phyloP scores from a whole-genome alignment of 2,329 filamentous ascomycete species.

The Phaeosphaeria sp. region DNA sequence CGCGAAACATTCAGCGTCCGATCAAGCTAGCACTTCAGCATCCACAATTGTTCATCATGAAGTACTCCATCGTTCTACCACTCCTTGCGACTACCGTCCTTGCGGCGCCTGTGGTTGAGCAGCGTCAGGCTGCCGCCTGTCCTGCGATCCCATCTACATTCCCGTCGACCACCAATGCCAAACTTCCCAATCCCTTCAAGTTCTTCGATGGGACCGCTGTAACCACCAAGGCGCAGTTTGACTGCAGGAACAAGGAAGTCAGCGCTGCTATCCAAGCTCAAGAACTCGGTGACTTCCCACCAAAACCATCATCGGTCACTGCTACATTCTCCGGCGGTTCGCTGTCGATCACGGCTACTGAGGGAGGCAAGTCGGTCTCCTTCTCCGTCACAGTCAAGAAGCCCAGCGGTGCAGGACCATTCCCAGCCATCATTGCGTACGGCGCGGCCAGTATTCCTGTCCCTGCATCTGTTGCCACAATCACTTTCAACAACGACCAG shows the following conservation, averaged over 20 bases:
- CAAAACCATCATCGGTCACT: constrained; percentile 42
- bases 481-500: constrained; percentile 66
- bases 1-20: constrained; percentile 6
- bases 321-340: constrained; percentile 39
- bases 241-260: constrained; percentile 48
- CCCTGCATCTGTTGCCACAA: constrained; percentile 62
- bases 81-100: constrained; percentile 39
- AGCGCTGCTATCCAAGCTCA: constrained; percentile 44
- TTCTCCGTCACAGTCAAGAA: constrained; percentile 48
- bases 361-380: constrained; percentile 44
- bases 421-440: constrained; percentile 65
- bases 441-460: constrained; percentile 63
- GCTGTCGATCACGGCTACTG: constrained; percentile 45
- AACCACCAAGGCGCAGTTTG: constrained; percentile 43
- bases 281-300: constrained; percentile 48
- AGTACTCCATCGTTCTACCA: constrained; percentile 38
- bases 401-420: constrained; percentile 56
- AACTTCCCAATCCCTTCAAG: constrained; percentile 49
- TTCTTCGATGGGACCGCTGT: constrained; percentile 47
- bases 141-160: constrained; percentile 36
- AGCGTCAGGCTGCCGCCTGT: constrained; percentile 39
- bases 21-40: constrained; percentile 12
- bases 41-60: constrained; percentile 33
- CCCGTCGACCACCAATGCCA: constrained; percentile 36
- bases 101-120: constrained; percentile 35